Base-by-base conservation (phyloP, 768 basidiomycete species). In the Mycena chlorophos region DNA sequence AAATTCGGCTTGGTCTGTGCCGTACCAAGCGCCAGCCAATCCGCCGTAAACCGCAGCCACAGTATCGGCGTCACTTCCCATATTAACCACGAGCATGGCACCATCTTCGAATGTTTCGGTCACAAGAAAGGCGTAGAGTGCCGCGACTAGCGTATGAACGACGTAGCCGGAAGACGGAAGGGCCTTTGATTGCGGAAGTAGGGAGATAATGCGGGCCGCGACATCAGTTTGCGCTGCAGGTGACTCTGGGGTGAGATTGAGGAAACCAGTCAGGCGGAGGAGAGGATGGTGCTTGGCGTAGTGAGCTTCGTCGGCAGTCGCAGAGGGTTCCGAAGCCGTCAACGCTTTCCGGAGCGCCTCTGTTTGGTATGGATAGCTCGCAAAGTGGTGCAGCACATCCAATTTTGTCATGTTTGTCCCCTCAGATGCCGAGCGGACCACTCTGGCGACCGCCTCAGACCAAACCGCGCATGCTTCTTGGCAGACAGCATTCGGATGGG, bases 21-120 rank as follows among this genome's bases (percentile, higher is more conserved):
- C 49, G 1, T 30, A 48, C 23, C 40, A 22, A 2, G 55, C 57
- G 4, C 61, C 51, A 4, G 78, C 78, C 14, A 81, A 63, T 1
- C 77, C 77, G n/a, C 68, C 78, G 46, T 78, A 79, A 23, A 79
- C 69, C 2, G 75, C 75, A 0, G 74, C 78, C 8, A 78, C 73
- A 6, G 78, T 78, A 62, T 79, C 78, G 2, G 78, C 73, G 58
- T 79, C 77, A 53, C 64, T 54, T 1, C 77, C 75, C 55, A 79
- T 62, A 58, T 81, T 78, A 10, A 75, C 73, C 4, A 73, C 74
- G 64, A 78, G 68, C 38, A 78, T 61, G 3, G 77, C 79, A 8
- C 79, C 78, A 5, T 72, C 70, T 51, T 78, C 77, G 51, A 79
- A 79, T 2, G 64, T 74, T 29, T 66, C 60, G 16, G 77, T 78